Percentiles rank a stretch among this genome's conserved stretches.
These are phyloP conservation scores for Trichaptum fuscoviolaceum DNA, from an alignment of 768 basidiomycete species.

Conservation along the genomic window DNA sequence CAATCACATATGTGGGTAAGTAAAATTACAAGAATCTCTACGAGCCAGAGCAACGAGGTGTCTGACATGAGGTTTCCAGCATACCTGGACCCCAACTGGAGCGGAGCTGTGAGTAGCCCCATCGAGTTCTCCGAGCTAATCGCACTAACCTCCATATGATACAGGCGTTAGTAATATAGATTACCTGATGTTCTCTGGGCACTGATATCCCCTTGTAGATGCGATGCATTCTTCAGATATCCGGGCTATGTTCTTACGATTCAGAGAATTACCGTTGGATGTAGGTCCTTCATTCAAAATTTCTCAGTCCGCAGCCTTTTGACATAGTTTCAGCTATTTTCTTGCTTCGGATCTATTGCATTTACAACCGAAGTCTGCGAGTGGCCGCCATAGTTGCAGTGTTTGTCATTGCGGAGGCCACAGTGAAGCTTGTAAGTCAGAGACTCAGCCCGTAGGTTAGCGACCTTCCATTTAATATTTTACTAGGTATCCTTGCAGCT, in stretches of 20 bases:
- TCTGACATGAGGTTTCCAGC: not conserved
- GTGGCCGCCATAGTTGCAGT: not conserved
- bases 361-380: not conserved
- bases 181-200: not conserved
- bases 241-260: not conserved
- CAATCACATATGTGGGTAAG: not conserved
- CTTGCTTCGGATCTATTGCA: not conserved
- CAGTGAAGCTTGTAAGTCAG: not conserved
- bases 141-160: not conserved
- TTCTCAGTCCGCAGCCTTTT: not conserved
- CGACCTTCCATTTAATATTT: not conserved
- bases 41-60: not conserved
- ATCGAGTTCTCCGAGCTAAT: not conserved
- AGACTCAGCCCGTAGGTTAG: not conserved
- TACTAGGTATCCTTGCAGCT: not conserved
- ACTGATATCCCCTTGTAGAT: not conserved
- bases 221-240: not conserved
- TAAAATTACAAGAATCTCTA: not conserved
- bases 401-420: not conserved
- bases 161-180: not conserved
- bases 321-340: not conserved
- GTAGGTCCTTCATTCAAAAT: not conserved
- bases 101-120: not conserved
- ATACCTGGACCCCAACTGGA: not conserved
- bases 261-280: not conserved